phyloP scores from a whole-genome alignment of 78 protist genomes.

The Dictyostelium purpureum region DNA sequence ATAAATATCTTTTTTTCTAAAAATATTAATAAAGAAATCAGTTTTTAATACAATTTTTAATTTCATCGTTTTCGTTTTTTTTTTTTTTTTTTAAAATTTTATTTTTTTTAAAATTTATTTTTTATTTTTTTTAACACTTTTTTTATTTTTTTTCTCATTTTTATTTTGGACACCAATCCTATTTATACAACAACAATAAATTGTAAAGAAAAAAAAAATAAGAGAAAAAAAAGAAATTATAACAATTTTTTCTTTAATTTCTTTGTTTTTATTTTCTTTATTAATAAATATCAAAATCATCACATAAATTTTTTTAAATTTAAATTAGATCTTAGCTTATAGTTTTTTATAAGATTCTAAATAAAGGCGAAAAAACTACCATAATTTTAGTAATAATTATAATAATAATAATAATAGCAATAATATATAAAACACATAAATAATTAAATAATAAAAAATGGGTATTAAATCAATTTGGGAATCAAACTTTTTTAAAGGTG shows the following conservation, averaged over 20 bases:
- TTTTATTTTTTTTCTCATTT: too few relatives aligned
- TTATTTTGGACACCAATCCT: too few relatives aligned
- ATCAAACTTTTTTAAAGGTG: conserved; percentile 8
- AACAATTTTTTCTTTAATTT: too few relatives aligned
- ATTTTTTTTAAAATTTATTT: too few relatives aligned
- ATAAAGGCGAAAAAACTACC: background rate
- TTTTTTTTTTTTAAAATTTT: too few relatives aligned
- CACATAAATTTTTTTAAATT: background rate
- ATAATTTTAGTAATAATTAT: background rate
- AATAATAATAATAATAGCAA: background rate
- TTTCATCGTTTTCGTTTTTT: too few relatives aligned
- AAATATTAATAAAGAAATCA: too few relatives aligned
- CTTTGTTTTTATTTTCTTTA: background rate
- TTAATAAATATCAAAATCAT: background rate
- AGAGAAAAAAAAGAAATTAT: background rate
- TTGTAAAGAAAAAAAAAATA: background rate
- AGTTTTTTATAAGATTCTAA: conserved; percentile 16
- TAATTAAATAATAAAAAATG: background rate
- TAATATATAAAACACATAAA: background rate
- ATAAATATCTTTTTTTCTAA: too few relatives aligned
- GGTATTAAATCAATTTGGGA: background rate
- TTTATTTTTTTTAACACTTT: too few relatives aligned
- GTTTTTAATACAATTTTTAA: too few relatives aligned
- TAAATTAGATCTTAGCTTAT: conserved; percentile 14
- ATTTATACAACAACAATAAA: too few relatives aligned